Base-by-base conservation (phyloP, 768 basidiomycete genomes). In the Podaxis sp. region DNA sequence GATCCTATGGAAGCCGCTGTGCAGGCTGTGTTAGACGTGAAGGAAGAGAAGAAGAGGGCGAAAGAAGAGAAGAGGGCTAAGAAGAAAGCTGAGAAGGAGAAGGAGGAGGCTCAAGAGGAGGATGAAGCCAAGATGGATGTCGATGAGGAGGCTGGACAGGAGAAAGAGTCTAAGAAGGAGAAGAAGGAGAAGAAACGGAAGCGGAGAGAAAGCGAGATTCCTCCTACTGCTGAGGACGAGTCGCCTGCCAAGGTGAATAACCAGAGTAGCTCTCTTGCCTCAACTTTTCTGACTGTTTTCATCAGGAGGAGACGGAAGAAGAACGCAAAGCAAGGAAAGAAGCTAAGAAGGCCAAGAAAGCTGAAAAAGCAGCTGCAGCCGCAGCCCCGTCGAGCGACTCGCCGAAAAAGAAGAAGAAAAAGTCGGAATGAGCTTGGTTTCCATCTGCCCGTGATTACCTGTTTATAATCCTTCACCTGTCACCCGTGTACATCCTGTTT, bases 251-350 rank as follows among this genome's bases (percentile, higher is more conserved):
- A 82, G 77, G 85, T 82, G 49, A 59, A 77, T 66, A 3, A 28
- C 15, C 40, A 12, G 44, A 8, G 38, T 42, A 2, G 46, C 40
- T 73, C 64, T 57, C n/a, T 53, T 26, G 36, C 39, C 8, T 46
- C 63, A 49, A 62, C 33, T 49, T 26, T 11, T 15, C 59, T 61
- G 13, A 22, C 63, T 24, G 24, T n/a, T 62, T 66, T 42, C 60
- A 54, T 46, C 54, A 86, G 69, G 84, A 80, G 55, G 92, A 95
- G 78, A 91, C 91, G 30, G 89, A 92, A 74, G 90, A 89, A 65
- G 91, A 95, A 74, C 84, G 86, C 63, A 95, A 93, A 76, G 90
- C 88, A 39, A 82, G 80, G 71, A 93, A 87, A 75, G 88, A 88
- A 77, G 90, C 88, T 2, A 80, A 80, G 67, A 92, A 92, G 72